Conservation (phyloP, 257 asterid species). For the Parsonsia alboflavescens region DNA sequence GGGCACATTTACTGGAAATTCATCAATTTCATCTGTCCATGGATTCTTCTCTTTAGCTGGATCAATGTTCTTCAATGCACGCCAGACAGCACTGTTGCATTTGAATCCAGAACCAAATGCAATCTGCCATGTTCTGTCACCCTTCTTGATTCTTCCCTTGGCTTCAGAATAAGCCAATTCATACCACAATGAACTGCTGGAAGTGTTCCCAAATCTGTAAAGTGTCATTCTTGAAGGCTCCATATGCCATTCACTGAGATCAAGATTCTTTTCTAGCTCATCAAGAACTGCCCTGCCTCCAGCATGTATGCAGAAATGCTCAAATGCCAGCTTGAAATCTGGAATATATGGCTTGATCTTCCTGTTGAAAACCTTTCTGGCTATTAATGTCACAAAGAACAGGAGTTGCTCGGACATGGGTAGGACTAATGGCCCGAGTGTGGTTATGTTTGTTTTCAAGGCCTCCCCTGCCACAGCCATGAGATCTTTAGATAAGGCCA, state of each 20-base stretch:
- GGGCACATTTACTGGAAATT: slow-evolving; percentile 31
- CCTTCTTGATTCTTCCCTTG: slow-evolving; percentile 33
- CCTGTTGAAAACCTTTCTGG: slow-evolving; percentile 19
- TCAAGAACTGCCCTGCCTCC: slow-evolving; percentile 36
- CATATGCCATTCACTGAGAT: slow-evolving; percentile 26
- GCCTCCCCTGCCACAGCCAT: slow-evolving; percentile 34
- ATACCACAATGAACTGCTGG: slow-evolving; percentile 40
- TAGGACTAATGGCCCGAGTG: slow-evolving; percentile 38
- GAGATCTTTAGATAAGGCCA: slow-evolving; percentile 25
- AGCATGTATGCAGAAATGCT: slow-evolving; percentile 39
- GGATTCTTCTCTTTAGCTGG: slow-evolving; percentile 30
- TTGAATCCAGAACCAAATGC: slow-evolving; percentile 40
- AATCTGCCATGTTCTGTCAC: slow-evolving; percentile 36
- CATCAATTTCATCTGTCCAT: slow-evolving; percentile 33
- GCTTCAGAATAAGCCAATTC: slow-evolving; percentile 37
- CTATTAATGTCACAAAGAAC: slow-evolving; percentile 13
- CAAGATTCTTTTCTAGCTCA: slow-evolving; percentile 25
- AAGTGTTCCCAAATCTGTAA: slow-evolving; percentile 37
- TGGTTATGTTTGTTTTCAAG: slow-evolving; percentile 22
- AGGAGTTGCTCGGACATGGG: slow-evolving; percentile 29
- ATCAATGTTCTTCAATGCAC: slow-evolving; percentile 26
- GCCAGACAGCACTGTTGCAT: slow-evolving; percentile 39
- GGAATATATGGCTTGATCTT: slow-evolving; percentile 27
- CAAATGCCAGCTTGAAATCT: slow-evolving; percentile 35
- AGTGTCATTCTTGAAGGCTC: slow-evolving; percentile 48